These are phyloP conservation scores for Cyclotella baltica DNA, from an alignment of 108 stramenopile genomes.

Conservation along the genomic window DNA sequence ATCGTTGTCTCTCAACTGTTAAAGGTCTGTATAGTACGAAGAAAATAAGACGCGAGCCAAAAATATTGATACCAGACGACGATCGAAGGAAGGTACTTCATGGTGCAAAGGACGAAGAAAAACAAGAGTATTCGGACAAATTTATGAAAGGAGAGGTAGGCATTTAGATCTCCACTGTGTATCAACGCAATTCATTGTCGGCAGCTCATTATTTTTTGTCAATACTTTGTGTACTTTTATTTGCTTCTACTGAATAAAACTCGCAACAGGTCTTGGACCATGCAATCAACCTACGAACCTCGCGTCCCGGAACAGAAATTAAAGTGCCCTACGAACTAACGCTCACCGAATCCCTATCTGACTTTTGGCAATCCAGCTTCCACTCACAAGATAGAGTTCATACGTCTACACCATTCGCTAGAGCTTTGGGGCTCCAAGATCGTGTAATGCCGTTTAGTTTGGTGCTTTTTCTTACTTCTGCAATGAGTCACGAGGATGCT, in stretches of 20 bases:
- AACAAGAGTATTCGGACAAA: conserved; percentile 17
- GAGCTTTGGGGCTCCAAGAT: conserved; percentile 86
- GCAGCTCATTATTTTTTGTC: too few species aligned
- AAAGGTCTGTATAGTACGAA: conserved; percentile 21
- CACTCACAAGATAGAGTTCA: conserved; percentile 87
- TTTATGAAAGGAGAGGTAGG: conserved; percentile 43
- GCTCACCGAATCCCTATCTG: conserved; percentile 64
- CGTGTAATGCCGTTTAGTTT: conserved; percentile 58
- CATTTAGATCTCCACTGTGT: too few species aligned
- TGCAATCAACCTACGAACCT: conserved; percentile 62
- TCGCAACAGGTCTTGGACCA: conserved; percentile 58
- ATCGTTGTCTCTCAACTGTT: conserved; percentile 12
- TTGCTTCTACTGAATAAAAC: not conserved
- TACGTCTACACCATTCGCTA: conserved; percentile 88
- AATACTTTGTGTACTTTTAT: not conserved
- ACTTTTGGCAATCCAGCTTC: conserved; percentile 89
- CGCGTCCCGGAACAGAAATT: conserved; percentile 72
- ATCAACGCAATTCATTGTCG: too few species aligned
- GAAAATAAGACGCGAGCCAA: not conserved
- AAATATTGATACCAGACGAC: not conserved
- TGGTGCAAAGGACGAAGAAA: not conserved
- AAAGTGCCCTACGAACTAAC: conserved; percentile 87
- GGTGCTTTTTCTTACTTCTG: conserved; percentile 64
- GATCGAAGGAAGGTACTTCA: not conserved
- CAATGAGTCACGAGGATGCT: conserved; percentile 89